A percentile compares a stretch with the other conserved stretches of the same genome.
These are phyloP conservation scores for Candida coquimbonensis DNA, from an alignment of 805 yeast species.

Conservation along the genomic window DNA sequence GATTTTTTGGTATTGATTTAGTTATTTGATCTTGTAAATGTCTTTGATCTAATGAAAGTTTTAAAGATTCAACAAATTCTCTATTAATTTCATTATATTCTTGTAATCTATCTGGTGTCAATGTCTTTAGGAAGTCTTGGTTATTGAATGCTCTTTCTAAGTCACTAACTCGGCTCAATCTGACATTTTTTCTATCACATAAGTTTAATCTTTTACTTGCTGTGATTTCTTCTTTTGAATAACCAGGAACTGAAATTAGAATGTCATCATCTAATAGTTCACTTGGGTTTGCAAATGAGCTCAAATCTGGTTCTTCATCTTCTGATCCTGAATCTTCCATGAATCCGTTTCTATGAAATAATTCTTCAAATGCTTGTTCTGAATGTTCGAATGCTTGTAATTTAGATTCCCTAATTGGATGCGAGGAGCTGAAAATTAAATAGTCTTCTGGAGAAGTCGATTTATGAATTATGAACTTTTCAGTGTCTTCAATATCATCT, in stretches of 20 bases:
- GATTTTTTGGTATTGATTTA: neutral
- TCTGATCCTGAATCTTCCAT: conserved; percentile 22
- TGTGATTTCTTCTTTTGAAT: conserved; percentile 21
- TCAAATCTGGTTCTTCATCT: conserved; percentile 22
- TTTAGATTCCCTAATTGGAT: conserved; percentile 20
- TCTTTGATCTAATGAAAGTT: neutral
- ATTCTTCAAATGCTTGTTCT: conserved; percentile 20
- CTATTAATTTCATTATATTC: conserved; percentile 15
- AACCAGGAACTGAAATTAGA: conserved; percentile 21
- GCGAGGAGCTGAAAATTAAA: conserved; percentile 15
- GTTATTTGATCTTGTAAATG: neutral
- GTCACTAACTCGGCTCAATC: conserved; percentile 16
- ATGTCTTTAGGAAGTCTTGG: conserved; percentile 11
- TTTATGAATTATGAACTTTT: conserved; percentile 22
- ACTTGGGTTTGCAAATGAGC: conserved; percentile 14
- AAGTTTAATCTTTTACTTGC: conserved; percentile 18
- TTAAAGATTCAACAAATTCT: conserved; percentile 8
- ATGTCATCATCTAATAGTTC: conserved; percentile 18
- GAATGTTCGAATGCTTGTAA: conserved; percentile 19
- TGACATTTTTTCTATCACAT: conserved; percentile 20
- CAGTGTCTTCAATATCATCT: neutral
- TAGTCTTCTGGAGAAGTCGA: conserved; percentile 21
- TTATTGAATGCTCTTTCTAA: conserved; percentile 19
- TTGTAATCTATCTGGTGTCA: conserved; percentile 9
- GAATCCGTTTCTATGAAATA: conserved; percentile 14